A percentile compares a stretch with the other conserved stretches of the same genome.
These are phyloP conservation scores for Botryosphaeria dothidea DNA, from an alignment of 2,329 filamentous ascomycete species.

Conservation along the genomic window DNA sequence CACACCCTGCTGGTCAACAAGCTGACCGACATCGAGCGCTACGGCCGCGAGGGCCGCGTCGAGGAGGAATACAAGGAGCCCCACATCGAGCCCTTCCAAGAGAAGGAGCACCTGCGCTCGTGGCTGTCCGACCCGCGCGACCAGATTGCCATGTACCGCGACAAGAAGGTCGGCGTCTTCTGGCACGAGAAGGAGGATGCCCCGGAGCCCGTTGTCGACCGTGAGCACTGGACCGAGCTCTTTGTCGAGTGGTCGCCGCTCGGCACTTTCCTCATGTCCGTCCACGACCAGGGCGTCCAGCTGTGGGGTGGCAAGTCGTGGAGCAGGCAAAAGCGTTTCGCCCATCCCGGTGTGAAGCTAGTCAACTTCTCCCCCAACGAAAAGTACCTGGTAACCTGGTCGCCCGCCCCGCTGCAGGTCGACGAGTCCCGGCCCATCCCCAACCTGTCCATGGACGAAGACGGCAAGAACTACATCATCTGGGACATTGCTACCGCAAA, in stretches of 20 bases:
- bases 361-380: constrained; percentile 94
- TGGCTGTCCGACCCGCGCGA: constrained; percentile 91
- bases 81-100: constrained; percentile 77
- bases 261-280: constrained; percentile 90
- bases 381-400: constrained; percentile 96
- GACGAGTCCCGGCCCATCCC: constrained; percentile 86
- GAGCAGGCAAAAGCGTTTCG: constrained; percentile 88
- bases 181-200: constrained; percentile 97
- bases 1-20: constrained; percentile 97
- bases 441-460: constrained; percentile 74
- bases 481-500: constrained; percentile 93
- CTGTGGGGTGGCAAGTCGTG: constrained; percentile 92
- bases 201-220: constrained; percentile 86
- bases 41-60: constrained; percentile 87
- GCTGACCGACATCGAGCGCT: constrained; percentile 95
- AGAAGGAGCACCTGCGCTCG: constrained; percentile 92
- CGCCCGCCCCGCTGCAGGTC: constrained; percentile 86
- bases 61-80: constrained; percentile 88
- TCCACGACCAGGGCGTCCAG: constrained; percentile 94
- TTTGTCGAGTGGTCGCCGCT: constrained; percentile 98
- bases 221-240: constrained; percentile 95
- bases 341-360: constrained; percentile 92
- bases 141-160: constrained; percentile 92
- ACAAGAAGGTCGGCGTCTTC: constrained; percentile 89
- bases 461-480: constrained; percentile 99